These are phyloP conservation scores for Physcomitrium patens DNA, from an alignment of 225 moss, liverwort and hornwort genomes.

Conservation along the genomic window DNA sequence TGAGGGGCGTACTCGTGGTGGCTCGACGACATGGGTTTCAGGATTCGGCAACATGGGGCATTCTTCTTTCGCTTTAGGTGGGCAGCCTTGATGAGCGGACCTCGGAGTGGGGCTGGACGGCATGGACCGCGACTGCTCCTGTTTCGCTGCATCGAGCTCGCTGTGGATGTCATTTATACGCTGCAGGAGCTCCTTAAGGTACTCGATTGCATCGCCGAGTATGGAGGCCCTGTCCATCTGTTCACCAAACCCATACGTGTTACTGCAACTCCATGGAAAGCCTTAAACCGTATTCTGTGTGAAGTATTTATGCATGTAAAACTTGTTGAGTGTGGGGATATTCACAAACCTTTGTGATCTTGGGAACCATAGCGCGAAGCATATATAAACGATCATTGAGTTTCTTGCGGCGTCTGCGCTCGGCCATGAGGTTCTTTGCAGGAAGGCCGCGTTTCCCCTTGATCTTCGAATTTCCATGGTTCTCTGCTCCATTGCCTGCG, in stretches of 20 bases:
- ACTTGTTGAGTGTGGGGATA: no score
- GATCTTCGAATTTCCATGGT: constrained; percentile 36
- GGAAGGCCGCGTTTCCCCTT: constrained; percentile 76
- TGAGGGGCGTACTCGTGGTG: constrained; percentile 52
- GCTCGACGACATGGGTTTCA: constrained; percentile 42
- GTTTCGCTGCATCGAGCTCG: constrained; percentile 62
- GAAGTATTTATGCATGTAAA: no score
- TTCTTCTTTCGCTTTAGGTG: constrained; percentile 74
- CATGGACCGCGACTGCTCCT: constrained; percentile 37
- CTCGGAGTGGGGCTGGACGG: constrained; percentile 51
- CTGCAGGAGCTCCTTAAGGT: constrained; percentile 80
- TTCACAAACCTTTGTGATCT: constrained; percentile 83
- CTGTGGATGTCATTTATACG: constrained; percentile 72
- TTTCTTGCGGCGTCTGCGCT: constrained; percentile 86
- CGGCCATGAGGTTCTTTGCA: constrained; percentile 97
- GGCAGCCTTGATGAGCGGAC: constrained; percentile 22
- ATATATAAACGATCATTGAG: constrained; percentile 92
- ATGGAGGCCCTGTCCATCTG: constrained; percentile 99
- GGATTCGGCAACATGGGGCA: constrained; percentile 69
- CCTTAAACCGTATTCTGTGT: not conserved
- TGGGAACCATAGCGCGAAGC: constrained; percentile 96
- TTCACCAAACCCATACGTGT: not conserved
- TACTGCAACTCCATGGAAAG: not conserved
- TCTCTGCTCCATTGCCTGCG: constrained; percentile 39
- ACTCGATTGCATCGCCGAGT: constrained; percentile 92